A percentile compares a stretch with the other conserved stretches of the same genome.
phyloP scores from a whole-genome alignment of 2,329 filamentous ascomycete species.

The Colletotrichum lini region DNA sequence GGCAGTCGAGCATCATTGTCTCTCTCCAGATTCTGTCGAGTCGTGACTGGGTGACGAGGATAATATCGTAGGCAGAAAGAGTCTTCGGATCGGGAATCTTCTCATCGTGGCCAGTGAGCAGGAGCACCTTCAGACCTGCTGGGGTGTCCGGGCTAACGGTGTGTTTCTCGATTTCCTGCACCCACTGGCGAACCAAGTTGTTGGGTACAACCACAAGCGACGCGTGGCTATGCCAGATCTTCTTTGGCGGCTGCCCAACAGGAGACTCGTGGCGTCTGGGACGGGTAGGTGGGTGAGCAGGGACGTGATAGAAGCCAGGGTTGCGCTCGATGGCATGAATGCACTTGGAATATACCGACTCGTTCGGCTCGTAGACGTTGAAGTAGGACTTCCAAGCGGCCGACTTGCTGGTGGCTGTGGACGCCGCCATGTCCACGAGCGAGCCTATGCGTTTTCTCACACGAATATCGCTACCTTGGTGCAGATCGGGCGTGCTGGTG shows the following conservation, averaged over 20 bases:
- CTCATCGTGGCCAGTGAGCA: constrained; percentile 67
- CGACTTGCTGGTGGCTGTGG: constrained; percentile 74
- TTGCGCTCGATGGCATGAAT: constrained; percentile 70
- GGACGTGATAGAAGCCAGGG: constrained; percentile 71
- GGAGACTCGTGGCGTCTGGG: constrained; percentile 47
- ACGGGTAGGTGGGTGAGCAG: constrained; percentile 55
- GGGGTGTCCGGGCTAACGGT: constrained; percentile 55
- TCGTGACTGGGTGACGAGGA: constrained; percentile 81
- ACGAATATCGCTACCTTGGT: constrained; percentile 59
- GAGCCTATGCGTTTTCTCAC: constrained; percentile 67
- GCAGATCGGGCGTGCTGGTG: constrained; percentile 75
- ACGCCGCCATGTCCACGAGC: constrained; percentile 82
- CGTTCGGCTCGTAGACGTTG: constrained; percentile 61
- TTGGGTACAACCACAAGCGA: constrained; percentile 86
- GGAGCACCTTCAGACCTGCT: constrained; percentile 73
- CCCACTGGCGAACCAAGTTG: constrained; percentile 90
- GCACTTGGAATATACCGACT: constrained; percentile 68
- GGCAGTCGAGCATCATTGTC: constrained; percentile 61
- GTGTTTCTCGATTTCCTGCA: constrained; percentile 84
- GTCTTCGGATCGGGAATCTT: constrained; percentile 70
- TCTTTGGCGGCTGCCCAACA: constrained; percentile 59
- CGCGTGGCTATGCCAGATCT: constrained; percentile 75
- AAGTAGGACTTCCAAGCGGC: constrained; percentile 81
- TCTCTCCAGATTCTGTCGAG: constrained; percentile 74
- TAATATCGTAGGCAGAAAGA: constrained; percentile 78